phyloP scores from a whole-genome alignment of 2,329 filamentous ascomycete species.

The Nigrograna mackinnonii region DNA sequence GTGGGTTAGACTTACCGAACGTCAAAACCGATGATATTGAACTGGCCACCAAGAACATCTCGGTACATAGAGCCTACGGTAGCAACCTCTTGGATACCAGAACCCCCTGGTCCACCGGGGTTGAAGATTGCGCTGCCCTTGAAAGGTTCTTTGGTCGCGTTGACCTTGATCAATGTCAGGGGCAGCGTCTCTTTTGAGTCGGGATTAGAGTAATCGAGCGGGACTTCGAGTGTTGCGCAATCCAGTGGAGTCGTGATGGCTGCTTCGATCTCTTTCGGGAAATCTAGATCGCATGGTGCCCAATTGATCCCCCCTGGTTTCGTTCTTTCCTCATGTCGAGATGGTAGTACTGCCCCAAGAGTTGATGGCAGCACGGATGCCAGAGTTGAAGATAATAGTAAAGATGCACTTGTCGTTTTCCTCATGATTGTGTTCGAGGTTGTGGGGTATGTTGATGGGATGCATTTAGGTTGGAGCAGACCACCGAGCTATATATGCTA shows the following conservation, averaged over 20 bases:
- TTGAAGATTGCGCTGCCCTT: slow-evolving; percentile 44
- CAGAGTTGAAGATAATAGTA: too few relatives aligned
- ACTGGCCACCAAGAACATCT: neutral
- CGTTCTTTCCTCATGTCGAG: neutral
- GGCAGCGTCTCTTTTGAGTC: slow-evolving; percentile 27
- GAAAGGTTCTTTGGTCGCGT: slow-evolving; percentile 43
- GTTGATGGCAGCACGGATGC: too few relatives aligned
- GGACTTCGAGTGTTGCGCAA: slow-evolving; percentile 55
- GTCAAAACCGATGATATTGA: neutral
- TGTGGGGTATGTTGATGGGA: too few relatives aligned
- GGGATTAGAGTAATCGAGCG: slow-evolving; percentile 41
- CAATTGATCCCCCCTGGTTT: too few relatives aligned
- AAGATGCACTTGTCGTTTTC: too few relatives aligned
- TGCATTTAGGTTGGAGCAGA: too few relatives aligned
- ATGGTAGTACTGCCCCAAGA: too few relatives aligned
- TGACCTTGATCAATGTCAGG: slow-evolving; percentile 44
- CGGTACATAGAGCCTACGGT: neutral
- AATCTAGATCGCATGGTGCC: slow-evolving; percentile 46
- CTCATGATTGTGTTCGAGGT: too few relatives aligned
- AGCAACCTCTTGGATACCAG: slow-evolving; percentile 33
- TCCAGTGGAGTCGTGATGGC: neutral
- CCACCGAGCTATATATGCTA: too few relatives aligned
- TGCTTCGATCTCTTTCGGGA: slow-evolving; percentile 24
- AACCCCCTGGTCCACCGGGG: slow-evolving; percentile 49
- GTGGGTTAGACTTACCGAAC: neutral